These are phyloP conservation scores for Oenanthe javanica DNA, from an alignment of 140 eudicot genomes.

Conservation along the genomic window DNA sequence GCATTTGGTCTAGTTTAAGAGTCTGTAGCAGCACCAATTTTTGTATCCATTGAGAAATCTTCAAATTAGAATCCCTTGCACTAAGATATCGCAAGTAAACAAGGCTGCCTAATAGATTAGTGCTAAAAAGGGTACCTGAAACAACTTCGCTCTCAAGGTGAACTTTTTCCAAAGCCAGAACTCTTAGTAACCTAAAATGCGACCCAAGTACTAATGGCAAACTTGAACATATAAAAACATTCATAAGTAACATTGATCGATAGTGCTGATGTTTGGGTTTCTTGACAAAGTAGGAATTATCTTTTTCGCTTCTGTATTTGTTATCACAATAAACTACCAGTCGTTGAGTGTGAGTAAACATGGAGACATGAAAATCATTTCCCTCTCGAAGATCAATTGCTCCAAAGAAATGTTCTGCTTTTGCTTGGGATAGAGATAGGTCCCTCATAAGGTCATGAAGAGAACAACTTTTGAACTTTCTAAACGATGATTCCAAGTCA, in stretches of 20 bases:
- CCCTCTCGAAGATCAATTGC: background rate
- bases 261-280: background rate
- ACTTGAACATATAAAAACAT: no score
- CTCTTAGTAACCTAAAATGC: no score
- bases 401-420: background rate
- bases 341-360: background rate
- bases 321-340: background rate
- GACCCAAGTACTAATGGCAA: background rate
- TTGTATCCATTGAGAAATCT: background rate
- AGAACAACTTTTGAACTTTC: background rate
- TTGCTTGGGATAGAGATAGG: background rate
- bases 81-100: no score
- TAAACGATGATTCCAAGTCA: background rate
- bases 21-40: background rate
- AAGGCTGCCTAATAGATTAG: no score
- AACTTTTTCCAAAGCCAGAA: no score
- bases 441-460: background rate
- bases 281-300: no score
- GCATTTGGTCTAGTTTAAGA: background rate
- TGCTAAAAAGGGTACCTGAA: no score
- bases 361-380: background rate
- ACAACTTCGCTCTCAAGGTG: no score
- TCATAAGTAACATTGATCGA: background rate
- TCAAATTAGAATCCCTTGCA: background rate
- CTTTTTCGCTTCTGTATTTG: background rate